Conservation (phyloP, 2,329 filamentous ascomycete genomes). For the Claviceps pusilla region DNA sequence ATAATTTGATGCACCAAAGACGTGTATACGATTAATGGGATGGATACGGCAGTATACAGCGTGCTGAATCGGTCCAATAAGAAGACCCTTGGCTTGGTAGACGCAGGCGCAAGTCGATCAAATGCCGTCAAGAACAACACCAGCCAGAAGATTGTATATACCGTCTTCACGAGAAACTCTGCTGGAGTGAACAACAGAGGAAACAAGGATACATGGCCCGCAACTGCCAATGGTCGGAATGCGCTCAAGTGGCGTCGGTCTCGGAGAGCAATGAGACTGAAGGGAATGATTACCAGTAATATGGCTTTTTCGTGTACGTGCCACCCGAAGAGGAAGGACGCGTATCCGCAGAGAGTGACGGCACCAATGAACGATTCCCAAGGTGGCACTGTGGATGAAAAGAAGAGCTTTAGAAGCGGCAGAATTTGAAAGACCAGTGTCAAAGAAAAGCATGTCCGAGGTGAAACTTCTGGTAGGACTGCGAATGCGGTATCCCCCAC, state of each 20-base stretch:
- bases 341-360: conserved; percentile 84
- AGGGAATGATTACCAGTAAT: conserved; percentile 83
- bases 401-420: conserved; percentile 68
- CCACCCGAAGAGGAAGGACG: conserved; percentile 95
- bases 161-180: conserved; percentile 86
- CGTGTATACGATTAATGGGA: conserved; percentile 79
- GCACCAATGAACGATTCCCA: conserved; percentile 86
- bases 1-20: conserved; percentile 70
- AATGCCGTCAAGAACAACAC: conserved; percentile 74
- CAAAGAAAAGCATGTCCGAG: conserved; percentile 63
- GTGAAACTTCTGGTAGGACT: conserved; percentile 73
- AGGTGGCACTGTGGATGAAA: conserved; percentile 40
- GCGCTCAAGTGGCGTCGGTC: conserved; percentile 83
- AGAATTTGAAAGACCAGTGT: conserved; percentile 72
- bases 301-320: conserved; percentile 98
- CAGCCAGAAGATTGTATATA: conserved; percentile 88
- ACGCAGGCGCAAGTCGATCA: conserved; percentile 74
- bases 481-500: conserved; percentile 92
- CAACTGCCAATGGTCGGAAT: conserved; percentile 80
- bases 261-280: conserved; percentile 78
- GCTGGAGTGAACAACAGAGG: conserved; percentile 81
- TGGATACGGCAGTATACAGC: conserved; percentile 76
- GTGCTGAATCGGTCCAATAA: conserved; percentile 81
- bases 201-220: conserved; percentile 89
- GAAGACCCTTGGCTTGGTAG: conserved; percentile 67